Evolutionary conservation across 2,329 filamentous ascomycete genomes (phyloP).

Genomic region (Aaosphaeria pasadenensis): DNA sequence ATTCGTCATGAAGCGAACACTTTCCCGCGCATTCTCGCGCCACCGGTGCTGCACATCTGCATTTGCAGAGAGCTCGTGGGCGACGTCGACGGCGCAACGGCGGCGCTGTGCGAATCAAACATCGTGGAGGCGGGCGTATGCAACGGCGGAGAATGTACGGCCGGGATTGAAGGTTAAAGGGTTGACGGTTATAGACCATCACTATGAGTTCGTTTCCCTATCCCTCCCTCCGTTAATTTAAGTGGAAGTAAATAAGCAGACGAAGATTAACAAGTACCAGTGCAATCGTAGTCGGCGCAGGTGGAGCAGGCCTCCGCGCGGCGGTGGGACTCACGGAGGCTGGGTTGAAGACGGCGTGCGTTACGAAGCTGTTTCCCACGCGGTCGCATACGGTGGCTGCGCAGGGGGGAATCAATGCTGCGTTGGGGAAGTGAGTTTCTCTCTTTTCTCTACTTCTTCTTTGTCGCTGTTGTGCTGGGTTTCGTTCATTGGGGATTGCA

Average conservation of each 20-base stretch:
- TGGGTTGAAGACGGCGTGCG: constrained; percentile 86
- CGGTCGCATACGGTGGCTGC: constrained; percentile 78
- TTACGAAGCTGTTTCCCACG: constrained; percentile 82
- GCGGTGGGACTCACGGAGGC: constrained; percentile 85
- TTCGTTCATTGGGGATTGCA: background rate
- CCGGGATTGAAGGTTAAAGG: background rate
- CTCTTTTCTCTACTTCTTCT: background rate
- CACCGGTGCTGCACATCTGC: too few relatives aligned
- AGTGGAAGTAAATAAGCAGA: background rate
- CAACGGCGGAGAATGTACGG: too few relatives aligned
- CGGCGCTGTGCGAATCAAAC: too few relatives aligned
- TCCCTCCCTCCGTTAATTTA: too few relatives aligned
- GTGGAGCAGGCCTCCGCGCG: constrained; percentile 70
- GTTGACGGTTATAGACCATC: constrained; percentile 9
- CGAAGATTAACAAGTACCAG: constrained; percentile 1
- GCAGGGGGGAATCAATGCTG: constrained; percentile 80
- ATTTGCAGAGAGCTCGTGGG: too few relatives aligned
- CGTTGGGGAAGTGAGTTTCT: constrained; percentile 53
- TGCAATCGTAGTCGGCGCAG: constrained; percentile 45
- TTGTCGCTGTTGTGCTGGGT: background rate
- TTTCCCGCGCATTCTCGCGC: too few relatives aligned
- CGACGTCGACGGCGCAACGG: too few relatives aligned
- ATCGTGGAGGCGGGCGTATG: too few relatives aligned
- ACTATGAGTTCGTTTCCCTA: constrained; percentile 10
- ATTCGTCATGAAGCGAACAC: too few relatives aligned